Base-by-base conservation (phyloP, 2,329 filamentous ascomycete genomes). In the Scedosporium minutisporum region DNA sequence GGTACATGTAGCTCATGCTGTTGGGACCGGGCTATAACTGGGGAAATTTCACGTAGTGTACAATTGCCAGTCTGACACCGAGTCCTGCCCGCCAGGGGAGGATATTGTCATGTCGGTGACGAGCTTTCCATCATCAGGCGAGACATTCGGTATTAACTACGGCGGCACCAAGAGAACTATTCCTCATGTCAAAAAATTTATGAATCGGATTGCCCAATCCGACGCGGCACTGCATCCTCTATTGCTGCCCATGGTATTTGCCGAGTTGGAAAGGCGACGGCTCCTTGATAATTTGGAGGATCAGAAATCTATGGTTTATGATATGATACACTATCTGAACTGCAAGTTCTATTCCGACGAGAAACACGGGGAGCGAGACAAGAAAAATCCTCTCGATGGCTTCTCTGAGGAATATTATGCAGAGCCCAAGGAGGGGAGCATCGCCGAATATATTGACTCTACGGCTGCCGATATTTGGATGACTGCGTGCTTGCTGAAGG, bases 391-490 rank as follows among this genome's bases (percentile, higher is more conserved):
- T 12, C 4, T 18, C 3, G 4, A 48, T 18, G 5, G 44, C 44
- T 21, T 4, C 16, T 48, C n/a, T 7, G 5, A 48, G 44, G 4
- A 10, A n/a, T 48, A n/a, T n/a, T n/a, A n/a, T n/a, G n/a, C 6
- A 3, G 53, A 57, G 12, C 9, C 4, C 10, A 4, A 2, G 33
- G 33, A 14, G 33, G 33, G 6, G 10, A 14, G 1, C 2, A 10
- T 2, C 9, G 6, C 6, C 9, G 2, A 48, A 21, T 21, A 4
- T 23, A 27, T 44, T 4, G 27, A 57, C 1, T 27, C 57, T 9
- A 29, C 46, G 4, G 62, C 59, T 2, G 58, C 62, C 16, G 48
- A 63, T 16, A 60, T 67, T 2, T 70, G 69, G 68, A 57, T 67
- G 1, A 38, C 65, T 7, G 65, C 66, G 4, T 68, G 65, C 41